Base-by-base conservation (phyloP, 1,284 basidiomycete genomes). In the Cutaneotrichosporon dermatis region DNA sequence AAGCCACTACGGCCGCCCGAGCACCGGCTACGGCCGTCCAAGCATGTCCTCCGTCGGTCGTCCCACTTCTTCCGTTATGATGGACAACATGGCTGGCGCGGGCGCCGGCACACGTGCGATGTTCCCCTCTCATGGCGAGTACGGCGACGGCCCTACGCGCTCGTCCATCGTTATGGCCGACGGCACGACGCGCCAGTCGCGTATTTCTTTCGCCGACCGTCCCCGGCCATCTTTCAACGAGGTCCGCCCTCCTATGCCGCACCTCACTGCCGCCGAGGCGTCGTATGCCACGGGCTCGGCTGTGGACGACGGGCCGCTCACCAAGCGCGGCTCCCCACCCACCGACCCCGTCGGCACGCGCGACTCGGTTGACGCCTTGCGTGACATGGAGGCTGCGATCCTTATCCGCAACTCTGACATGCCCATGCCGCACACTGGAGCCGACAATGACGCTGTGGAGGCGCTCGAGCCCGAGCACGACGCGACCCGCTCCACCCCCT, bases 141-240 rank as follows among this genome's bases (percentile, higher is more conserved):
- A 67, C 52, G 67, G 70, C 15, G 61, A 72, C 45, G 64, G 65
- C 54, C 57, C 56, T 64, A 49, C 60, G 39, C 69, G 72, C 37
- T 68, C 67, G 11, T 87, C 85, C 55, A 85, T 90, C 50, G 85
- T 86, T 13, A 75, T 83, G 54, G 72, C 75, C 15, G 76, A 74
- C 37, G 76, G 72, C 13, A 64, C 71, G n/a, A 66, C 70, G 46
- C 70, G 75, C 58, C 71, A 75, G 63, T 73, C 75, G 34, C 67
- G 74, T 53, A 69, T 79, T 66, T 74, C 73, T 10, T 75, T 79
- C 63, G 76, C 76, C 41, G 74, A 75, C 57, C 70, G 73, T 51
- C 59, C 62, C 12, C 59, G 62, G 6, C 39, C 90, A 8, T 89
- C 88, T 1, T 89, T 90, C 67, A 80, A 83, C n/a, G 85, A 86